These are phyloP conservation scores for Lachnellula hyalina DNA, from an alignment of 2,329 filamentous ascomycete species.

Conservation along the genomic window DNA sequence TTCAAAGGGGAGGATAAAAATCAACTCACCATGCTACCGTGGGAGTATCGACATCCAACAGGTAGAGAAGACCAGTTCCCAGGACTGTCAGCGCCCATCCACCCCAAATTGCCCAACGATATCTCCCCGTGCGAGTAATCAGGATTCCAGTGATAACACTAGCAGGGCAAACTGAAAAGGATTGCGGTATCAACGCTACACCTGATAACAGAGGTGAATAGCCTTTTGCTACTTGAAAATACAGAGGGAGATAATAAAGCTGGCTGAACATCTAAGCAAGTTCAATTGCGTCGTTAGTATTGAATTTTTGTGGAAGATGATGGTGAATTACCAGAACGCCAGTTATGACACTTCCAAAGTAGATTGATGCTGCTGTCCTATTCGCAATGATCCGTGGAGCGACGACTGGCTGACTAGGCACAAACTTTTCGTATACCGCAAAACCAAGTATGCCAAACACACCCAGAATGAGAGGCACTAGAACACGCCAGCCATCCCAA, in stretches of 20 bases:
- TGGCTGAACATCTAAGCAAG: background rate
- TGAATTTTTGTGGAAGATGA: background rate
- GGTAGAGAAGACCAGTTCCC: background rate
- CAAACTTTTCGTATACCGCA: slow-evolving; percentile 34
- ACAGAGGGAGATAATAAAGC: slow-evolving; percentile 30
- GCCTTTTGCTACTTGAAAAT: slow-evolving; percentile 43
- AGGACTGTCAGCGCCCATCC: slow-evolving; percentile 44
- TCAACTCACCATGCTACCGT: background rate
- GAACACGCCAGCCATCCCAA: slow-evolving; percentile 54
- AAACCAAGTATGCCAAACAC: slow-evolving; percentile 35
- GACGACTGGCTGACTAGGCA: background rate
- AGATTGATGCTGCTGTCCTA: slow-evolving; percentile 18
- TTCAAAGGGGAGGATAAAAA: too few relatives aligned
- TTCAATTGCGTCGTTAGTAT: background rate
- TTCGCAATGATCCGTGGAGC: background rate
- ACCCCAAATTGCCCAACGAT: slow-evolving; percentile 46
- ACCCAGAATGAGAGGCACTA: slow-evolving; percentile 47
- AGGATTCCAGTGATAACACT: slow-evolving; percentile 47
- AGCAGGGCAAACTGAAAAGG: slow-evolving; percentile 55
- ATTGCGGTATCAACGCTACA: slow-evolving; percentile 50
- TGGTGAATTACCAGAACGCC: background rate
- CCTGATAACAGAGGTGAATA: slow-evolving; percentile 46
- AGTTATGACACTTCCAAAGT: slow-evolving; percentile 32
- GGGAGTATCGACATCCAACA: background rate
- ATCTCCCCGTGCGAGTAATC: slow-evolving; percentile 29